Conservation (phyloP, 2,329 filamentous ascomycete genomes). For the Boeremia exigua region DNA sequence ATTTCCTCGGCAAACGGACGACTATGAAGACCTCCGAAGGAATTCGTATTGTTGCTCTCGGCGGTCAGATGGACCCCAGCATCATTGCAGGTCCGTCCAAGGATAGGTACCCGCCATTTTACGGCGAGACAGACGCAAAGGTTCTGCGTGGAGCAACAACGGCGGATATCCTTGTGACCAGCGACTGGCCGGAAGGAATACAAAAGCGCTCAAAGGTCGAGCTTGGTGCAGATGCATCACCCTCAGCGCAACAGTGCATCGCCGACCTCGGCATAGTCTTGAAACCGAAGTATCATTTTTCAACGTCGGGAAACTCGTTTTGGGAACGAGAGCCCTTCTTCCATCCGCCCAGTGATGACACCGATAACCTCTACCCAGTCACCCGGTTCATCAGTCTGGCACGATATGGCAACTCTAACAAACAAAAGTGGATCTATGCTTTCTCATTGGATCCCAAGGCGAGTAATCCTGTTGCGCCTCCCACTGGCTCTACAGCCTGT, state of each 20-base stretch:
- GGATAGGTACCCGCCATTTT: constrained; percentile 77
- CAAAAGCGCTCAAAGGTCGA: constrained; percentile 70
- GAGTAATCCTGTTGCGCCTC: constrained; percentile 66
- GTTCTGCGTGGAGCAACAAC: constrained; percentile 75
- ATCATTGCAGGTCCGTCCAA: constrained; percentile 68
- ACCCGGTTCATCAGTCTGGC: constrained; percentile 94
- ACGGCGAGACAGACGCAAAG: constrained; percentile 78
- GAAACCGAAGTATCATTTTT: constrained; percentile 92
- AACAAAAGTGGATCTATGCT: constrained; percentile 82
- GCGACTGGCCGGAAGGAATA: constrained; percentile 81
- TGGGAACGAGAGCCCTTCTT: constrained; percentile 95
- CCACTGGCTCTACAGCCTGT: constrained; percentile 74
- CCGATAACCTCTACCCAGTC: constrained; percentile 63
- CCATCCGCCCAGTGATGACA: constrained; percentile 61
- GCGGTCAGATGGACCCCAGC: constrained; percentile 71
- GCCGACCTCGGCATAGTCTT: constrained; percentile 78
- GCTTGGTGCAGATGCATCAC: constrained; percentile 61
- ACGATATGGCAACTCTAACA: constrained; percentile 73
- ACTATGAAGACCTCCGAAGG: constrained; percentile 90
- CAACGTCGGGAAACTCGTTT: constrained; percentile 72
- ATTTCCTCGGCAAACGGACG: constrained; percentile 83
- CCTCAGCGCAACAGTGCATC: constrained; percentile 68
- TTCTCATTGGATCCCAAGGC: constrained; percentile 67
- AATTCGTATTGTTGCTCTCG: constrained; percentile 83
- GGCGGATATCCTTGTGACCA: constrained; percentile 86